Base-by-base conservation (phyloP, 1,284 basidiomycete species). In the Trametes polyzona region DNA sequence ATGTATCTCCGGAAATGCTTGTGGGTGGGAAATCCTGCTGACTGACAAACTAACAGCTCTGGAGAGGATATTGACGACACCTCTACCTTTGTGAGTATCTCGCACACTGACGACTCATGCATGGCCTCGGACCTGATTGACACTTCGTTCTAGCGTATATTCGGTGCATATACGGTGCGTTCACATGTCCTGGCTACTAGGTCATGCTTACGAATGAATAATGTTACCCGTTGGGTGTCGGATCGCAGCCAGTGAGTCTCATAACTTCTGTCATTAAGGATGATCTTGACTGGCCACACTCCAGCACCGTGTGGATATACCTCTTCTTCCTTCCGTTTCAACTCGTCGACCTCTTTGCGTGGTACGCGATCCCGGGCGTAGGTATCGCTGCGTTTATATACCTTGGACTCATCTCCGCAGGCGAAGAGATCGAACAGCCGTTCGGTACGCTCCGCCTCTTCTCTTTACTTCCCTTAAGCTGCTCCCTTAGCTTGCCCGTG, bases 261-360 rank as follows among this genome's bases (percentile, higher is more conserved):
- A 12, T 14, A 7, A 33, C 29, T 3, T 11, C 14, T 16, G 9
- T 5, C 6, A 19, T 10, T 11, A 9, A 9, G 12, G 19, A 48
- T 63, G 32, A 52, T 26, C 8, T 11, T 19, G 1, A 2, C 14
- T n/a, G n/a, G n/a, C n/a, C n/a, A n/a, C 27, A 23, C 23, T 6
- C 9, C 48, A 85, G 83, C 67, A 86, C 83, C 36, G 82, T 87
- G 26, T 87, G 84, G 85, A 69, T 87, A 16, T 88, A 87, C 68
- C 77, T 87, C 1, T 84, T 88, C 71, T 84, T 86, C 69, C 74
- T 88, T 1, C 86, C 85, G 0, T 87, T 88, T 75, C 85, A 88
- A 68, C 77, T 87, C 16, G 78, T 85, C 43, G 74, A 73, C 46
- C 75, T 79, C 26, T 87, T 87, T 61, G 75, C 72, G 5, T 87